Evolutionary conservation across 176 grass and related monocot species (phyloP).

Genomic region (Elaeis guineensis): DNA sequence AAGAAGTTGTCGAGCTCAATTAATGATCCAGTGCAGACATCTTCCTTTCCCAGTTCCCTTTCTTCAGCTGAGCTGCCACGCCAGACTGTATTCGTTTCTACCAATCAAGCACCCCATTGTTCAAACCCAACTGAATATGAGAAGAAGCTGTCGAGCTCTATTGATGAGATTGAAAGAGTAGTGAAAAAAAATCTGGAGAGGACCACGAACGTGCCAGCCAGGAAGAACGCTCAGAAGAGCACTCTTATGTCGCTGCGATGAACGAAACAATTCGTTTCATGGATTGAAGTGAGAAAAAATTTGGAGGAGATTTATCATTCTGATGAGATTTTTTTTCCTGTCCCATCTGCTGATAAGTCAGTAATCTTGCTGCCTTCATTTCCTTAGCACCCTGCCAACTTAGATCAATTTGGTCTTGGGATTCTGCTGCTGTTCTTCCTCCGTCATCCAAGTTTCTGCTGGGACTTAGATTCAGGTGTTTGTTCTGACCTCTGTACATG

Average conservation of each 20-base stretch:
- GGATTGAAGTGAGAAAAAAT: no score
- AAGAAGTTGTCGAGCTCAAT: conserved; percentile 35
- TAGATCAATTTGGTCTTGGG: no score
- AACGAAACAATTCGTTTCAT: conserved; percentile 23
- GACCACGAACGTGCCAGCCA: conserved; percentile 34
- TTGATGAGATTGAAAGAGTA: conserved; percentile 61
- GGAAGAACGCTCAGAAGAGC: conserved; percentile 29
- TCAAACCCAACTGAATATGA: conserved; percentile 5
- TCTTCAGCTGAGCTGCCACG: conserved; percentile 16
- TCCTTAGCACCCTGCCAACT: no score
- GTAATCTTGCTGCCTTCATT: no score
- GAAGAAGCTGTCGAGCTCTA: conserved; percentile 50
- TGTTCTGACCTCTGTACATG: no score
- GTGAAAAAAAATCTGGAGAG: conserved; percentile 35
- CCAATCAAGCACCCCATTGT: conserved; percentile 7
- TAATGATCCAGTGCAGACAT: conserved; percentile 17
- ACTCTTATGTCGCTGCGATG: conserved; percentile 62
- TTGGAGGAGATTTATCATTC: no score
- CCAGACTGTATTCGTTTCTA: conserved; percentile 20
- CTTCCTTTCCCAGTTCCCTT: conserved; percentile 3
- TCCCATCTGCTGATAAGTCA: no score
- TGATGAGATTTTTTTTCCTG: no score
- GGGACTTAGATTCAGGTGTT: no score
- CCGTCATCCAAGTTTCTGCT: no score
- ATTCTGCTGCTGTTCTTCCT: no score